Base-by-base conservation (phyloP, 306 rosid species). In the Pyrus betulifolia region DNA sequence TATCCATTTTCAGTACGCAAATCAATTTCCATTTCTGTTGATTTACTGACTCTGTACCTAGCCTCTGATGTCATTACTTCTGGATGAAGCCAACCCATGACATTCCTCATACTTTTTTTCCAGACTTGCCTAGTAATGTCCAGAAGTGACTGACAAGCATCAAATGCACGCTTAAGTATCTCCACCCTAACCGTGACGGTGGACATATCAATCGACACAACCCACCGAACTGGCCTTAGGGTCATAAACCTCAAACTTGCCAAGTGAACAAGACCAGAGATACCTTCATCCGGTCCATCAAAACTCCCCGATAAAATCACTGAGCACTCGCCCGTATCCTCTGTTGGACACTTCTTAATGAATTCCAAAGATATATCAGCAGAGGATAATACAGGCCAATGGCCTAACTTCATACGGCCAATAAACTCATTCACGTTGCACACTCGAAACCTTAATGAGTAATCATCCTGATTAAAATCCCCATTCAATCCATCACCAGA, bases 51-150 rank as follows among this genome's bases (percentile, higher is more conserved):
- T 74, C 96, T 90, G 75, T 88, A 95, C 77, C 88, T 88, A 82
- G 82, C 85, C 80, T 89, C 99, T 0, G 93, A 92, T 46, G 92
- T 85, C 90, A 87, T 77, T 27, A 86, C 86, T 88, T 92, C 97
- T 21, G 97, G 99, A 25, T 93, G 93, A 72, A 92, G 73, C 99
- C 99, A 95, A 78, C 92, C 86, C 88, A 92, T 87, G 60, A 87
- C 84, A 82, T 90, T 95, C 86, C 87, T 78, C 93, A 92, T 90
- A 80, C 97, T 95, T 86, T 84, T 90, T 86, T 88, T 95, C 99
- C 99, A 95, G 52, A 83, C 65, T 71, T 90, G 86, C 81, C 99
- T 82, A 55, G 92, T 81, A 81, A 66, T 75, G 62, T 92, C 97
- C 73, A 95, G 72, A 82, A 95, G 88, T 21, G 96, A 90, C 79